Evolutionary conservation across 768 basidiomycete genomes (phyloP).

Genomic region (Boletus insuetus): DNA sequence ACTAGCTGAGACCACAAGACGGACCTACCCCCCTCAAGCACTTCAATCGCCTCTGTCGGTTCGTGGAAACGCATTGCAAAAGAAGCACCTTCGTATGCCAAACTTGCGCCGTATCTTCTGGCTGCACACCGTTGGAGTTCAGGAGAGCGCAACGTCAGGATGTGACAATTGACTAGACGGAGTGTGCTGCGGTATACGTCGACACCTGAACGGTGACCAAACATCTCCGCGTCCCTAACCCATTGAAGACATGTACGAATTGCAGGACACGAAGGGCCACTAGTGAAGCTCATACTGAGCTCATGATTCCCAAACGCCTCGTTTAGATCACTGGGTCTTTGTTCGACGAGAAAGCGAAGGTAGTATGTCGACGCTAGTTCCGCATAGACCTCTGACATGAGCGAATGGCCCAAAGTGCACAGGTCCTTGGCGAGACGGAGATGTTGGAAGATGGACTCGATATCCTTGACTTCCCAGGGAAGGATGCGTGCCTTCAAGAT

Average conservation of each 20-base stretch:
- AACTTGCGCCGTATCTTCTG: constrained; percentile 4
- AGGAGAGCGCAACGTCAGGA: constrained; percentile 13
- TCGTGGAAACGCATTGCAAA: constrained; percentile 24
- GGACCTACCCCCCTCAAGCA: constrained; percentile 32
- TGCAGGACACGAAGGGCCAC: constrained; percentile 15
- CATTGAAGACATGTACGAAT: constrained; percentile 23
- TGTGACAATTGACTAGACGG: constrained; percentile 19
- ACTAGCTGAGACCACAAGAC: constrained; percentile 35
- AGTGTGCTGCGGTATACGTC: constrained; percentile 30
- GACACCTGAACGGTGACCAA: constrained; percentile 26
- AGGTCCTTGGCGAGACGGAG: constrained; percentile 24
- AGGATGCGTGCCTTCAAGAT: constrained; percentile 22
- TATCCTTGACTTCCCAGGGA: constrained; percentile 22
- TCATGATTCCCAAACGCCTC: constrained; percentile 26
- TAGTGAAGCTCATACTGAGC: constrained; percentile 16
- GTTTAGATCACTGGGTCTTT: constrained; percentile 17
- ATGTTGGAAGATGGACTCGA: constrained; percentile 27
- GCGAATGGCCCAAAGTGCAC: constrained; percentile 18
- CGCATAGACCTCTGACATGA: constrained; percentile 22
- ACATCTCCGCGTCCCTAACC: constrained; percentile 19
- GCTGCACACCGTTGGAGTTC: constrained; percentile 19
- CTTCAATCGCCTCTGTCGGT: constrained; percentile 28
- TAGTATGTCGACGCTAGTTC: constrained; percentile 23
- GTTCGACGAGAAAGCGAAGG: constrained; percentile 24
- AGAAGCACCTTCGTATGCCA: constrained; percentile 29